These are phyloP conservation scores for Adansonia madagascariensis DNA, from an alignment of 441 rosid species.

Conservation along the genomic window DNA sequence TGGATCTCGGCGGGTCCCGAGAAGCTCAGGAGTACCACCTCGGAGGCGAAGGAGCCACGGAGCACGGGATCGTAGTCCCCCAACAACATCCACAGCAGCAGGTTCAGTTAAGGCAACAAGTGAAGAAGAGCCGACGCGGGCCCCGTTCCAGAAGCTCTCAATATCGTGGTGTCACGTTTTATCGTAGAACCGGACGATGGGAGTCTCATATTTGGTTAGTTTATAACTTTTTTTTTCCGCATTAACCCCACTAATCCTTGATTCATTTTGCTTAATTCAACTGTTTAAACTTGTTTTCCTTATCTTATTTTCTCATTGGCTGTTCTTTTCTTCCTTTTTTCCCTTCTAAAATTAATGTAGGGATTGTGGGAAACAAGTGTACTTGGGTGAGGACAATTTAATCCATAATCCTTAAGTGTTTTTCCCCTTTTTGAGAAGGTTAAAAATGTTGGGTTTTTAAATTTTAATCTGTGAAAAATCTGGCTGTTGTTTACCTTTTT, in stretches of 20 bases:
- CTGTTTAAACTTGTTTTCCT: not conserved
- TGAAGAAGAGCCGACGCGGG: conserved; percentile 82
- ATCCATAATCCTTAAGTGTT: not conserved
- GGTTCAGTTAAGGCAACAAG: conserved; percentile 39
- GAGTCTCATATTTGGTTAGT: conserved; percentile 91
- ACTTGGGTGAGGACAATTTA: conserved; percentile 57
- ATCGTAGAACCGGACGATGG: conserved; percentile 94
- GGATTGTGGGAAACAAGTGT: conserved; percentile 97
- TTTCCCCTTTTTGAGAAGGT: not conserved
- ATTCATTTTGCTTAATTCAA: conserved; percentile 6
- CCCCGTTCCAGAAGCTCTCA: conserved; percentile 91
- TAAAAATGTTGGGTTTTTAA: conserved; percentile 3
- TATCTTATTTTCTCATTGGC: not conserved
- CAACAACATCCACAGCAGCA: conserved; percentile 26
- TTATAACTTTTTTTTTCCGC: not conserved
- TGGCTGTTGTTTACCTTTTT: conserved; percentile 18
- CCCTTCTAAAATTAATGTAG: conserved; percentile 41
- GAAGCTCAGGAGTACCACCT: conserved; percentile 19
- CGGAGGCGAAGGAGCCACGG: conserved; percentile 23
- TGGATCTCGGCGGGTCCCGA: conserved; percentile 39
- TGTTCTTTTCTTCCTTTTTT: not conserved
- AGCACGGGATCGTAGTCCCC: conserved; percentile 32
- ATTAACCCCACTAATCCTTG: not conserved
- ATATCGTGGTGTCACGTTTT: conserved; percentile 91
- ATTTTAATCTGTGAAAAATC: conserved; percentile 19